Base-by-base conservation (phyloP, 1,284 basidiomycete genomes). In the Mycena citricolor region DNA sequence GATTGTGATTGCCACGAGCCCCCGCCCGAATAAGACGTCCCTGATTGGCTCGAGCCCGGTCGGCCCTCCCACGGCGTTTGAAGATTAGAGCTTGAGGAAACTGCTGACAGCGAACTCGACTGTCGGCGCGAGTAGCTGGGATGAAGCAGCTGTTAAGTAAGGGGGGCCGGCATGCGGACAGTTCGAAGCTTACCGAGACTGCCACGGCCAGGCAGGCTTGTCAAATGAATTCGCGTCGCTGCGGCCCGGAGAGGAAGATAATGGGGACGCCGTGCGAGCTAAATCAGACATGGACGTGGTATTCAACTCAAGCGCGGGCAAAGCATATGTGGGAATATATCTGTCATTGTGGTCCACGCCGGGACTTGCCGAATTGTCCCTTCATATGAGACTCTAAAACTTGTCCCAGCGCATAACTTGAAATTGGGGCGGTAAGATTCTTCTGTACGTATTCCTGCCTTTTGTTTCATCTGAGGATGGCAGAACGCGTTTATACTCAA, bases 151-250 rank as follows among this genome's bases (percentile, higher is more conserved):
- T 38, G 34, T 54, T 5, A 35, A 22, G 54, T 21, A 58, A 34
- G 19, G 57, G 57, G 5, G 59, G 52, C 55, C 61, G 48, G 7
- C 45, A 44, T 13, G 51, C 47, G 14, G 49, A 49, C 33, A 33
- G 49, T 21, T 21, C 36, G 35, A 19, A 40, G 36, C 30, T 35
- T 40, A 47, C 54, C 55, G 51, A 42, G 60, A 59, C 28, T 66
- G 65, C 74, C 79, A 81, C 31, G 81, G 79, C 77, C 79, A 82
- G 41, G 77, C 71, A 28, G 79, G 79, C 39, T 79, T 68, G 31
- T 74, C 66, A 56, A 76, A 61, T 21, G 68, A 61, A 8, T 67
- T 24, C 17, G 19, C 60, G 30, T 30, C 41, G 17, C 16, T 36
- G 34, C 76, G 70, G 37, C 69, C 68, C 23, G 77, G 74, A 13